Conservation (phyloP, 176 grass and related monocot genomes). For the Saccharum officinarum region DNA sequence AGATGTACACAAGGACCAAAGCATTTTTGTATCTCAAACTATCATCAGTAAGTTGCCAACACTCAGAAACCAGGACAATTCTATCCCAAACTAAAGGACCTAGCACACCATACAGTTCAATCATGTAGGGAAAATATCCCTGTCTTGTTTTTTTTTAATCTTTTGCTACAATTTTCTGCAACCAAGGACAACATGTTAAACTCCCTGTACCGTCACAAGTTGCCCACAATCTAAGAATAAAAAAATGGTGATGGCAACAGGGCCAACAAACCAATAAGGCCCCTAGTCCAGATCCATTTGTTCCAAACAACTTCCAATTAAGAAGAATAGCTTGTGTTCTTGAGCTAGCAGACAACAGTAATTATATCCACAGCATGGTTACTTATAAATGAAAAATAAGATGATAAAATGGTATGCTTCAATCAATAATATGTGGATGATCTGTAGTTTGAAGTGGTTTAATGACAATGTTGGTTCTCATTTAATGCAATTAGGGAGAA, state of each 20-base stretch:
- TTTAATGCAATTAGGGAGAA: neutral
- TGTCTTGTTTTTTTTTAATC: neutral
- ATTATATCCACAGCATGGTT: neutral
- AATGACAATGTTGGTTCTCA: neutral
- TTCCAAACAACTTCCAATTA: slow-evolving; percentile 7
- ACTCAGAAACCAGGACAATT: neutral
- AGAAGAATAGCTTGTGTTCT: neutral
- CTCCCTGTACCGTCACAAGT: neutral
- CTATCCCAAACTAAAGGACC: slow-evolving; percentile 6
- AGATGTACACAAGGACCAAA: neutral
- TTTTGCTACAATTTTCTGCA: slow-evolving; percentile 10
- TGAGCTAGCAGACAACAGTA: neutral
- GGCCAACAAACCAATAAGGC: neutral
- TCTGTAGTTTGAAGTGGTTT: neutral
- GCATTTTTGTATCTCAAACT: neutral
- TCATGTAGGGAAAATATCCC: neutral
- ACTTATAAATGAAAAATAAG: neutral
- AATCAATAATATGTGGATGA: neutral
- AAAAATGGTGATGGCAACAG: neutral
- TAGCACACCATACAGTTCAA: neutral
- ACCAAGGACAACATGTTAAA: neutral
- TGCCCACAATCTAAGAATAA: neutral
- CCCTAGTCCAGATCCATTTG: slow-evolving; percentile 23
- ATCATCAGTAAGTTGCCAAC: neutral
- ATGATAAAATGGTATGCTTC: neutral